phyloP scores from a whole-genome alignment of 1,139 yeast genomes.

The Scheffersomyces segobiensis region DNA sequence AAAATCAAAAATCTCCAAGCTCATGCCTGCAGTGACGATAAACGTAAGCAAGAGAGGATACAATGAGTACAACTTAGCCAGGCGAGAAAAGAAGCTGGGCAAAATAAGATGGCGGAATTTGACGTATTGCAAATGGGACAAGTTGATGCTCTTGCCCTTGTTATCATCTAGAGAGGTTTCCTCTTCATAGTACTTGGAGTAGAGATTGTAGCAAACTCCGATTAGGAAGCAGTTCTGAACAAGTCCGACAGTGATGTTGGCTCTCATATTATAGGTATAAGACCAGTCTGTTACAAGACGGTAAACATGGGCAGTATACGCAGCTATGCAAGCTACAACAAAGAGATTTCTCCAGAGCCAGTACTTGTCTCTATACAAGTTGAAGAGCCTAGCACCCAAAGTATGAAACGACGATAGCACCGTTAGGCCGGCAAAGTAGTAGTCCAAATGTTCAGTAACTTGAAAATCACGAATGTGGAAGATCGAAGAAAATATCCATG shows the following conservation, averaged over 20 bases:
- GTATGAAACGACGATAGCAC: constrained; percentile 79
- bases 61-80: constrained; percentile 42
- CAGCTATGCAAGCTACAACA: constrained; percentile 41
- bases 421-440: constrained; percentile 89
- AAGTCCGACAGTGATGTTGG: constrained; percentile 77
- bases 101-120: constrained; percentile 23
- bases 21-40: constrained; percentile 70
- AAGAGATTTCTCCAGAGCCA: constrained; percentile 30
- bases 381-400: constrained; percentile 57
- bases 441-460: constrained; percentile 82
- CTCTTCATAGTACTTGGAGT: constrained; percentile 30
- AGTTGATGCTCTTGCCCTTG: constrained; percentile 5
- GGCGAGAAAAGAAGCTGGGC: constrained; percentile 35
- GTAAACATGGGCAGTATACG: constrained; percentile 64
- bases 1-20: constrained; percentile 86
- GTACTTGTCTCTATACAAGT: constrained; percentile 47
- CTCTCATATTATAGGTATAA: constrained; percentile 91
- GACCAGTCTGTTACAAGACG: constrained; percentile 78
- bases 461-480: constrained; percentile 85
- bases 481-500: constrained; percentile 84
- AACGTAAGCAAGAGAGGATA: constrained; percentile 48
- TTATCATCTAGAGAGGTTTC: constrained; percentile 14
- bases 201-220: constrained; percentile 33
- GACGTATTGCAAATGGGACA: constrained; percentile 30
- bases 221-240: constrained; percentile 59